phyloP scores from a whole-genome alignment of 2,329 filamentous ascomycete genomes.

The Podosphaera fusca region DNA sequence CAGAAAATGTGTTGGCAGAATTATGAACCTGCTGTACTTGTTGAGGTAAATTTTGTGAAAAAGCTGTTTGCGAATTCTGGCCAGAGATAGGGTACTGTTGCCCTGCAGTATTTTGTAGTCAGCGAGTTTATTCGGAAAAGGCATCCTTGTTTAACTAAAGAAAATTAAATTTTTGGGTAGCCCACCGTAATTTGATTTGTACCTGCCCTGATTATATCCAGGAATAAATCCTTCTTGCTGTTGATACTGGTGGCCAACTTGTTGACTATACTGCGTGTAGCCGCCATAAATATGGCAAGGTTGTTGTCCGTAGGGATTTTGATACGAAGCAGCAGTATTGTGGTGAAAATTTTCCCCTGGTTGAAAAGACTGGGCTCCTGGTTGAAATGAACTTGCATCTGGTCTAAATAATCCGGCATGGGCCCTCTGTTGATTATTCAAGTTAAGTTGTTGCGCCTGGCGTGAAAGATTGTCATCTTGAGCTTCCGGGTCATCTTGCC shows the following conservation, averaged over 20 bases:
- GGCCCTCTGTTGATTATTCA: constrained; percentile 36
- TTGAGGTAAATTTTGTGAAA: constrained; percentile 19
- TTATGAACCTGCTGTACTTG: constrained; percentile 30
- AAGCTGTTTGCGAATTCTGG: constrained; percentile 24
- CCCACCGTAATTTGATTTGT: constrained; percentile 20
- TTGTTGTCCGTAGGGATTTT: constrained; percentile 30
- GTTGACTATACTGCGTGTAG: constrained; percentile 31
- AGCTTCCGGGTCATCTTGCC: constrained; percentile 68
- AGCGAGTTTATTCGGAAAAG: constrained; percentile 3
- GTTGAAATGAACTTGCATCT: constrained; percentile 45
- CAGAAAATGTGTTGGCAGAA: constrained; percentile 32
- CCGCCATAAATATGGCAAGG: constrained; percentile 27
- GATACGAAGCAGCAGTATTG: constrained; percentile 31
- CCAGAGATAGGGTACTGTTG: constrained; percentile 31
- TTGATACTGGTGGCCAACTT: constrained; percentile 26
- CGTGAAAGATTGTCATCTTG: constrained; percentile 57
- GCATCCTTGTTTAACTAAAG: background rate
- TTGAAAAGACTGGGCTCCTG: constrained; percentile 45
- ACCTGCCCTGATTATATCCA: constrained; percentile 15
- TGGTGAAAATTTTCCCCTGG: constrained; percentile 46
- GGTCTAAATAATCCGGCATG: constrained; percentile 52
- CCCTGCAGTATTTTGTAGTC: constrained; percentile 12
- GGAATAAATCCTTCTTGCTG: constrained; percentile 17
- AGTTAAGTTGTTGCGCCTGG: constrained; percentile 54
- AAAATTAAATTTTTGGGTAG: background rate